Evolutionary conservation across 2,329 filamentous ascomycete genomes (phyloP).

Genomic region (Fusarium miscanthi): DNA sequence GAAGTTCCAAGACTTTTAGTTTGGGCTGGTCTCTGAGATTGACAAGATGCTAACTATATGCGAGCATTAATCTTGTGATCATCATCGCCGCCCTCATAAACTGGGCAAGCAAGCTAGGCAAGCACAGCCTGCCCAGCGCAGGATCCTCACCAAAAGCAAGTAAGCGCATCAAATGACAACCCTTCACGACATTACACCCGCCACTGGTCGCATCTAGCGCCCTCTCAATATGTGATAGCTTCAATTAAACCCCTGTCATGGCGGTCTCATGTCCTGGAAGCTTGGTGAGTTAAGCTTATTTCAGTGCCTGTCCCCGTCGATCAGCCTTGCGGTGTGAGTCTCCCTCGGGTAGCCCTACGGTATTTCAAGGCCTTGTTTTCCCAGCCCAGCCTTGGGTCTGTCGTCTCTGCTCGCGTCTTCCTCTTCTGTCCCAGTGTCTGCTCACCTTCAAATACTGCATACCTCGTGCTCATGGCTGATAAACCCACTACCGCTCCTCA

Average conservation of each 20-base stretch:
- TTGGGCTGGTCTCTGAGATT: not conserved
- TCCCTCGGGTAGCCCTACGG: constrained; percentile 10
- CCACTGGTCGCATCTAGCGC: constrained; percentile 5
- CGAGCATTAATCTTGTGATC: not conserved
- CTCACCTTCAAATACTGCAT: not conserved
- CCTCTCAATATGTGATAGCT: constrained; percentile 10
- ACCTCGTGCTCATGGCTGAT: constrained; percentile 15
- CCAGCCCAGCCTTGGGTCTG: not conserved
- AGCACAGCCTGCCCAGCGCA: not conserved
- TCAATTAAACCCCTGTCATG: constrained; percentile 8
- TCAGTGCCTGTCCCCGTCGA: constrained; percentile 7
- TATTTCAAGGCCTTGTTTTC: constrained; percentile 19
- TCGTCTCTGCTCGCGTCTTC: not conserved
- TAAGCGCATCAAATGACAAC: not conserved
- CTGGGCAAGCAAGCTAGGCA: not conserved
- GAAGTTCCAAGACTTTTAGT: not conserved
- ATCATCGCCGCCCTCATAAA: not conserved
- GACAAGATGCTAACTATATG: not conserved
- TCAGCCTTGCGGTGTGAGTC: constrained; percentile 8
- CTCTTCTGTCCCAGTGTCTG: not conserved
- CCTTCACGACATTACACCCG: not conserved
- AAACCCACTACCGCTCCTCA: constrained; percentile 1
- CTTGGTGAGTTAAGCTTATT: constrained; percentile 21
- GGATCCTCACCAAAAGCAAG: not conserved
- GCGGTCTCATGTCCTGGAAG: constrained; percentile 12